Evolutionary conservation across 1,284 basidiomycete genomes (phyloP), one percentile per base, ranked within the genome.

Genomic region (Peniophora sp.): DNA sequence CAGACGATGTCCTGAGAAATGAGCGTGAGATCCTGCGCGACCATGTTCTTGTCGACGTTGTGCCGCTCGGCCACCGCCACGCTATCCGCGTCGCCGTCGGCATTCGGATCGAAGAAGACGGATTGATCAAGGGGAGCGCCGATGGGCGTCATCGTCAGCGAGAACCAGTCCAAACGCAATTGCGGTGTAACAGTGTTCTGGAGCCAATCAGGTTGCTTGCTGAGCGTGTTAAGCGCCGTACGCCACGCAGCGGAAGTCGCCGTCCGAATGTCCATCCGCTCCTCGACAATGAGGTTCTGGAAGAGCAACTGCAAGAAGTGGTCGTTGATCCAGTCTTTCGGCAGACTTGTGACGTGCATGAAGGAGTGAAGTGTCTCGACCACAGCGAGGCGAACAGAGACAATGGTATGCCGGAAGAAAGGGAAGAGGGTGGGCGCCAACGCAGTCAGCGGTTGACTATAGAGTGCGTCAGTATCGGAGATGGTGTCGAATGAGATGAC

Each of bases 381-480:
- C 5, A 99, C 95, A 3, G 97, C 88, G 9, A 96, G 76, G 17
- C 97, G 92, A 49, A 99, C 97, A 56, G 87, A 88, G 0, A 90
- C 72, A 61, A 99, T 99, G 0, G 96, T 97, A 68, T 99, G 97
- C 11, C 97, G 88, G 73, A 99, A 96, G 75, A 97, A 99, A 2
- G 95, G 92, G 68, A 93, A 99, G 15, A 97, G 73, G 0, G 86
- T 90, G 2, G 92, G 88, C 14, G 97, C 90, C 47, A 98, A 79
- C 1, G 76, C 77, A 12, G 83, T 78, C 34, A 97, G 75, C 5
- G 89, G 85, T 53, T 83, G 71, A n/a, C 88, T 92, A 50, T 20
- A 52, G 23, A 42, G 51, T 49, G 37, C 47, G 53, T 51, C 50
- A 51, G 37, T 20, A 54, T n/a, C 17, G 15, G 42, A 55, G 45